Evolutionary conservation across 2,329 filamentous ascomycete species (phyloP), one percentile per base, ranked within the genome.

Genomic region (Colletotrichum phormii): DNA sequence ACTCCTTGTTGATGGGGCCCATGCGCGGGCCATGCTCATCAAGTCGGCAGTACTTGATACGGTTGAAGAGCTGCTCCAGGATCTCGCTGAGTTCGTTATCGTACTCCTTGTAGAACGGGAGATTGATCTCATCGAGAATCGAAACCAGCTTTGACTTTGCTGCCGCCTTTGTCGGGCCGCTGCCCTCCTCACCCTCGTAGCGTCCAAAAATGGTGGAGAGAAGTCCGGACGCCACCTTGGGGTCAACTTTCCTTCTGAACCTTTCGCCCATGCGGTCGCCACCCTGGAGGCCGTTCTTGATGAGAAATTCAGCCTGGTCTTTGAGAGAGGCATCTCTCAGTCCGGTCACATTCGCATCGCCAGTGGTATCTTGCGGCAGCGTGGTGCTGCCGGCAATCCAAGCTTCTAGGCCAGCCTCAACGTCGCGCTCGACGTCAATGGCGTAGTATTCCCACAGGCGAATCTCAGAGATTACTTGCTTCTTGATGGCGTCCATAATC

Each of bases 381-480:
- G 85, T 86, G 60, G 88, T 84, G 59, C 90, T 84, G 24, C 91
- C 92, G 33, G 85, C 84, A 42, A 87, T 86, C 95, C 96, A 98
- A 1, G 91, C 88, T 55, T 93, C 87, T 2, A 97, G 82, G 42
- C 93, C 90, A 7, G 90, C 89, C 75, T 92, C 88, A 5, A 91
- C 88, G 79, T 96, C 90, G 35, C 89, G 86, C 70, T 96, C 91
- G 4, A 97, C 91, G 78, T 98, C 90, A 70, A 97, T 85, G 18
- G 93, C 91, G 80, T 98, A 99, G 84, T 93, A 99, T 80, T 99
- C 94, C 97, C 97, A 99, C 1, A 99, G 88, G 61, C 92, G 92
- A 73, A 96, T 90, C 53, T 90, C 88, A 31, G 90, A 89, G 78
- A 99, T 90, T 46, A 97, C 95, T 66, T 95, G 89, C 24, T 90